Conservation (phyloP, 1,284 basidiomycete species). For the Veloporphyrellus conicus region DNA sequence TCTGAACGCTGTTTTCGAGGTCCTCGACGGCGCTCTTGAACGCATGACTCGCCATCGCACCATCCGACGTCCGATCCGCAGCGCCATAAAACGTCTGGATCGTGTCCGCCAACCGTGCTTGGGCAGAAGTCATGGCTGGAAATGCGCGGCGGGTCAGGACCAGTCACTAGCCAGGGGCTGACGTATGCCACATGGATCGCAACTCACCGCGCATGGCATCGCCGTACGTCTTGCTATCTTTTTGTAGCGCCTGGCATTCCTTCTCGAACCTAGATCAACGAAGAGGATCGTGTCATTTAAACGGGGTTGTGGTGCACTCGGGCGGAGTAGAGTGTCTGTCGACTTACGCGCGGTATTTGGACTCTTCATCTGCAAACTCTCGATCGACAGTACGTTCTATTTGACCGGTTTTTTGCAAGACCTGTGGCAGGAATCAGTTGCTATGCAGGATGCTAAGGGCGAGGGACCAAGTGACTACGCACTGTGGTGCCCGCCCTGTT, state of each 20-base stretch:
- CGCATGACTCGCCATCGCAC: conserved; percentile 95
- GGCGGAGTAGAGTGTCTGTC: neutral
- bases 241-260: conserved; percentile 87
- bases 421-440: conserved; percentile 38
- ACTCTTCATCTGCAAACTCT: conserved; percentile 91
- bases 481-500: conserved; percentile 89
- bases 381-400: conserved; percentile 93
- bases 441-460: neutral
- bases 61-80: conserved; percentile 78
- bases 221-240: conserved; percentile 92
- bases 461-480: conserved; percentile 25
- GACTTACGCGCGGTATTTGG: conserved; percentile 83
- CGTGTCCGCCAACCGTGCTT: conserved; percentile 92
- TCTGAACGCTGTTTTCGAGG: conserved; percentile 78
- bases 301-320: neutral
- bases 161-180: neutral
- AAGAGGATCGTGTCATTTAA: neutral
- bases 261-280: conserved; percentile 77
- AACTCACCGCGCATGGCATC: conserved; percentile 86
- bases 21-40: conserved; percentile 96
- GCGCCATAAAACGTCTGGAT: conserved; percentile 91
- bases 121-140: conserved; percentile 87
- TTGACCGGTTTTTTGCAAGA: conserved; percentile 96
- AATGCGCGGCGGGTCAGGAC: neutral
- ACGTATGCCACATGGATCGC: neutral